These are phyloP conservation scores for Spathaspora arborariae DNA, from an alignment of 805 yeast species.

Conservation along the genomic window DNA sequence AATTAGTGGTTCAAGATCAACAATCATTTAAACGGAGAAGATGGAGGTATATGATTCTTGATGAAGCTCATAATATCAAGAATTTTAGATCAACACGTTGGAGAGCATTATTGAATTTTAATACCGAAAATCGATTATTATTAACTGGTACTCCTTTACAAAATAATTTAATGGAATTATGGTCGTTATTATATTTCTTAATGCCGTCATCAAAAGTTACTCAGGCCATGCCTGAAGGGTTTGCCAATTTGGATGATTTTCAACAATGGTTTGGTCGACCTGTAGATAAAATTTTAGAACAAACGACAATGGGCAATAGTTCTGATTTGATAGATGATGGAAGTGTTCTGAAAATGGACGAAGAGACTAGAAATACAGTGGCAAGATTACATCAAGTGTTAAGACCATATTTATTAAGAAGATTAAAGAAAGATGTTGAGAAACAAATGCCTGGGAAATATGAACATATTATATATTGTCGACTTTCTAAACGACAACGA, in stretches of 20 bases:
- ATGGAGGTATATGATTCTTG: slow-evolving; percentile 96
- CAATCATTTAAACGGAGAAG: slow-evolving; percentile 85
- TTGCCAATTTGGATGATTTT: slow-evolving; percentile 92
- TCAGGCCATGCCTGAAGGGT: slow-evolving; percentile 87
- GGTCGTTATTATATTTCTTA: slow-evolving; percentile 91
- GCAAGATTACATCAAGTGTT: slow-evolving; percentile 87
- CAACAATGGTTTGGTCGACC: slow-evolving; percentile 99
- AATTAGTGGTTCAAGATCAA: slow-evolving; percentile 95
- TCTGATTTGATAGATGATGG: slow-evolving; percentile 41
- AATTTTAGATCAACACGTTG: slow-evolving; percentile 95
- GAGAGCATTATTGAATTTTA: slow-evolving; percentile 93
- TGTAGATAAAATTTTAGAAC: slow-evolving; percentile 86
- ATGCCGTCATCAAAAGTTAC: slow-evolving; percentile 84
- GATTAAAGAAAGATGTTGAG: slow-evolving; percentile 94
- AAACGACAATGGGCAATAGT: slow-evolving; percentile 46
- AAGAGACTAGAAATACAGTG: slow-evolving; percentile 82
- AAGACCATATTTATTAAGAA: slow-evolving; percentile 86
- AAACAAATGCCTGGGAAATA: slow-evolving; percentile 98
- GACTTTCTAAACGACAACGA: slow-evolving; percentile 88
- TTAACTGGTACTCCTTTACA: slow-evolving; percentile 97
- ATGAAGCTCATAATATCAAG: slow-evolving; percentile 97
- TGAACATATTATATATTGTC: slow-evolving; percentile 91
- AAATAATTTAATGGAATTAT: slow-evolving; percentile 88
- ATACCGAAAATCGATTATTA: slow-evolving; percentile 80
- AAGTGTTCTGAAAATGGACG: slow-evolving; percentile 45